These are phyloP conservation scores for Saccharomycopsis hybrid DNA, from an alignment of 1,139 yeast genomes.

Conservation along the genomic window DNA sequence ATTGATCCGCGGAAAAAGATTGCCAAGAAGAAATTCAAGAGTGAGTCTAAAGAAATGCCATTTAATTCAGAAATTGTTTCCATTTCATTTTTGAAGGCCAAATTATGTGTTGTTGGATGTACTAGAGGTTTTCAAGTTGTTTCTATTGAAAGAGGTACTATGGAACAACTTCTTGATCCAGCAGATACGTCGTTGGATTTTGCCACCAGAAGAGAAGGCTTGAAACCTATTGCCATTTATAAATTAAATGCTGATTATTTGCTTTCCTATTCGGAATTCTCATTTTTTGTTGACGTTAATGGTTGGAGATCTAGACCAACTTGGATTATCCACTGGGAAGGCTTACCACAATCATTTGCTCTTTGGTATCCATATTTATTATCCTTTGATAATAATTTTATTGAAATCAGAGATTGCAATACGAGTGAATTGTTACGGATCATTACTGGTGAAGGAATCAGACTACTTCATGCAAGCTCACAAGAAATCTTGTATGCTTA, in stretches of 20 bases:
- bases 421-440: constrained; percentile 79
- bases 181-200: constrained; percentile 96
- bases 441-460: constrained; percentile 89
- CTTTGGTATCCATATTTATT: constrained; percentile 88
- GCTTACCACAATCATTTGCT: constrained; percentile 87
- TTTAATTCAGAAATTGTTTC: constrained; percentile 89
- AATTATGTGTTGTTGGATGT: constrained; percentile 82
- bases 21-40: constrained; percentile 60
- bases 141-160: constrained; percentile 41
- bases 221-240: constrained; percentile 88
- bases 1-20: constrained; percentile 49
- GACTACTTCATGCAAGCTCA: constrained; percentile 82
- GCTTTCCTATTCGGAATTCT: constrained; percentile 84
- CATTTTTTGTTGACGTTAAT: constrained; percentile 86
- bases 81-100: constrained; percentile 81
- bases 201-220: constrained; percentile 79
- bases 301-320: constrained; percentile 96
- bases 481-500: constrained; percentile 93
- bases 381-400: constrained; percentile 84
- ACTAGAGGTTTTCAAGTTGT: constrained; percentile 95
- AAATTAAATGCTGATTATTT: constrained; percentile 83
- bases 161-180: constrained; percentile 82
- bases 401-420: constrained; percentile 89
- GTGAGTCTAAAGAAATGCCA: constrained; percentile 66
- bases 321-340: constrained; percentile 97